Evolutionary conservation across 1,284 basidiomycete genomes (phyloP).

Genomic region (Cystobasidium pallidum): DNA sequence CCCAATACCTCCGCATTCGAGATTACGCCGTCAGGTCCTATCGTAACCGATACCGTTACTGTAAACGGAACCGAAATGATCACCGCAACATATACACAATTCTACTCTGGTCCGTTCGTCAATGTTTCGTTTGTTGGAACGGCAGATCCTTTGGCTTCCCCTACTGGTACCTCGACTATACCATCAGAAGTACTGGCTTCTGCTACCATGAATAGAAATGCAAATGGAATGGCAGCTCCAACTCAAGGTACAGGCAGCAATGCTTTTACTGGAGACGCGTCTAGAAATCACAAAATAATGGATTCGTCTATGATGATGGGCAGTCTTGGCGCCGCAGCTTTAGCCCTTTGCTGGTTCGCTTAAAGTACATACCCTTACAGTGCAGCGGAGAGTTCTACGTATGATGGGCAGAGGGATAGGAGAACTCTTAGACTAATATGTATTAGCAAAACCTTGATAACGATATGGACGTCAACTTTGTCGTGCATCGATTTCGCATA

Average conservation of each 20-base stretch:
- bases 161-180: slow-evolving; percentile 37
- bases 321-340: not conserved
- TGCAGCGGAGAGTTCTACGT: too few species aligned
- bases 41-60: slow-evolving; percentile 27
- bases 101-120: slow-evolving; percentile 38
- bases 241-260: slow-evolving; percentile 5
- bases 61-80: slow-evolving; percentile 10
- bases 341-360: slow-evolving; percentile 5
- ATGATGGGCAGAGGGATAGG: not conserved
- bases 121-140: slow-evolving; percentile 29
- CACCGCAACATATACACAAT: slow-evolving; percentile 33
- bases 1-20: slow-evolving; percentile 25
- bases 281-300: not conserved
- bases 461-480: too few species aligned
- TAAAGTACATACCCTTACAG: not conserved
- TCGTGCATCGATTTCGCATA: too few species aligned
- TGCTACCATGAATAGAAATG: slow-evolving; percentile 21
- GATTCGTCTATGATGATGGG: not conserved
- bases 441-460: too few species aligned
- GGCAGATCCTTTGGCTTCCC: slow-evolving; percentile 30
- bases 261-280: slow-evolving; percentile 14
- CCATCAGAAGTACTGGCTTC: slow-evolving; percentile 12
- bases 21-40: slow-evolving; percentile 30
- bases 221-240: slow-evolving; percentile 26
- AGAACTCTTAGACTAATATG: too few species aligned